Conservation (phyloP, 1,284 basidiomycete species). For the Ceratobasidium sp. region DNA sequence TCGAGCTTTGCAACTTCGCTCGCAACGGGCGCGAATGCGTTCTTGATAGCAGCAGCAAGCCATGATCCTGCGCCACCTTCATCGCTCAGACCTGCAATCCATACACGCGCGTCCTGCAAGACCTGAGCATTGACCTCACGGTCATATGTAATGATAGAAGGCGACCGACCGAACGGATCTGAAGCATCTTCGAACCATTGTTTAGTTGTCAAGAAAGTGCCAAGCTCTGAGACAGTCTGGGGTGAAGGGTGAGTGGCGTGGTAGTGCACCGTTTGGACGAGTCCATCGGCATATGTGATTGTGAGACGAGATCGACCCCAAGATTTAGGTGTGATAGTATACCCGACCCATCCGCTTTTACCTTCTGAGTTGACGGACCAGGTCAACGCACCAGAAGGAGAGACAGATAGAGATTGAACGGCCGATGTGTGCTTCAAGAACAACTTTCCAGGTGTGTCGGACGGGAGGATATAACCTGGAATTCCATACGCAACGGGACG, state of each 20-base stretch:
- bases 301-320: conserved; percentile 62
- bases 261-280: conserved; percentile 62
- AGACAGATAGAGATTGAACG: conserved; percentile 55
- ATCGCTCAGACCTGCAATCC: conserved; percentile 62
- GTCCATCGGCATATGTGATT: conserved; percentile 60
- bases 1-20: conserved; percentile 62
- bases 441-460: conserved; percentile 59
- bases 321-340: conserved; percentile 55
- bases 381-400: conserved; percentile 58
- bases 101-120: conserved; percentile 58
- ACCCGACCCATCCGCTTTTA: conserved; percentile 58
- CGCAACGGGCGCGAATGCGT: conserved; percentile 60
- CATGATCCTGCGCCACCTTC: conserved; percentile 66
- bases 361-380: conserved; percentile 57
- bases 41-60: conserved; percentile 64
- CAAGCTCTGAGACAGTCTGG: conserved; percentile 57
- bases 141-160: conserved; percentile 64
- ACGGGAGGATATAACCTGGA: conserved; percentile 61
- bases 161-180: conserved; percentile 62
- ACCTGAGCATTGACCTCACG: conserved; percentile 59
- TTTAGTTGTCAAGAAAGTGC: conserved; percentile 61
- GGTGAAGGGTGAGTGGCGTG: conserved; percentile 59
- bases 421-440: conserved; percentile 58
- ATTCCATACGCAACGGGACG: conserved; percentile 62
- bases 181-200: conserved; percentile 61